Conservation (phyloP, 306 rosid genomes). For the Urtica urens region DNA sequence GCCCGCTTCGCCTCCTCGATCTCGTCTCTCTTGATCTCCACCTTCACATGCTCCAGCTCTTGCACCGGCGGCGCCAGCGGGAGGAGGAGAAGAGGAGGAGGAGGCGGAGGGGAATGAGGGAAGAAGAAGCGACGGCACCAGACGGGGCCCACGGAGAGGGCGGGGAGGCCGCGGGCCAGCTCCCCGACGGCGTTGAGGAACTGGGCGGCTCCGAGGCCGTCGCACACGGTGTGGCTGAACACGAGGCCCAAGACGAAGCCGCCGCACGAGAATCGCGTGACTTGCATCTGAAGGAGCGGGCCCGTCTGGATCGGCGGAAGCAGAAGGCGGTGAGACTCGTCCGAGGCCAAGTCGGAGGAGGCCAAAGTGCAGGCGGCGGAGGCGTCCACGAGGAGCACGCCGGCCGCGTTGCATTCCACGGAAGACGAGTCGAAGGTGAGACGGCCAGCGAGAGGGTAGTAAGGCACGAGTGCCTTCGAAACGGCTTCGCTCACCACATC, state of each 20-base stretch:
- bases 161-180: slow-evolving; percentile 36
- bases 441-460: slow-evolving; percentile 70
- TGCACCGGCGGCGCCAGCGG: slow-evolving; percentile 23
- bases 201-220: slow-evolving; percentile 85
- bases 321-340: slow-evolving; percentile 10
- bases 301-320: background rate
- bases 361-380: slow-evolving; percentile 34
- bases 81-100: slow-evolving; percentile 4
- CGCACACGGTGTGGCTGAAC: slow-evolving; percentile 64
- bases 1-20: slow-evolving; percentile 28
- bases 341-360: slow-evolving; percentile 41
- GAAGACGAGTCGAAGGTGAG: slow-evolving; percentile 24
- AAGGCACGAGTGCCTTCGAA: slow-evolving; percentile 57
- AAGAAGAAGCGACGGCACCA: slow-evolving; percentile 53
- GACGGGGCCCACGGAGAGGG: slow-evolving; percentile 34
- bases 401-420: slow-evolving; percentile 46
- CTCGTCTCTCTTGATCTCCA: slow-evolving; percentile 33
- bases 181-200: slow-evolving; percentile 69
- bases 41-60: slow-evolving; percentile 30
- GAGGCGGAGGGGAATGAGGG: background rate
- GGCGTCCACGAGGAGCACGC: slow-evolving; percentile 60
- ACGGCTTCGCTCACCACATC: slow-evolving; percentile 41
- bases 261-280: slow-evolving; percentile 56
- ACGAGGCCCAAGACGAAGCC: slow-evolving; percentile 70
- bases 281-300: slow-evolving; percentile 46